phyloP scores from a whole-genome alignment of 2,329 filamentous ascomycete genomes.

The Talaromyces piceae region DNA sequence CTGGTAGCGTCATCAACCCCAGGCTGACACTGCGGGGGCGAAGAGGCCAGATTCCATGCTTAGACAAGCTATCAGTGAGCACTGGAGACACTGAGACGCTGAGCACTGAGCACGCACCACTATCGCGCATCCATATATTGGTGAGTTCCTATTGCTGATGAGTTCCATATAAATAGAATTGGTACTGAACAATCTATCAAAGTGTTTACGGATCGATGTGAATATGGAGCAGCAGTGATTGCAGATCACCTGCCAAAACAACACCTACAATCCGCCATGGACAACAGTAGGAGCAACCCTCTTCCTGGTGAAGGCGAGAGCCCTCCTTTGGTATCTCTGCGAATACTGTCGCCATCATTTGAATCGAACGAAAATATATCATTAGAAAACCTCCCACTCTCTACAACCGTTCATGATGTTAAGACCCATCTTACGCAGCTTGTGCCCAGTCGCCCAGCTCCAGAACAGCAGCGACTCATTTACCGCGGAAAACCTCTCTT shows the following conservation, averaged over 20 bases:
- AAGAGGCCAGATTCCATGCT: slow-evolving; percentile 1
- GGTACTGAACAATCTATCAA: background rate
- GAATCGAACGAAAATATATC: slow-evolving; percentile 30
- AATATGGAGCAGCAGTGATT: background rate
- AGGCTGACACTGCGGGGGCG: background rate
- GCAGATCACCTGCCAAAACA: background rate
- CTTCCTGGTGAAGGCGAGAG: background rate
- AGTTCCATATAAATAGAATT: background rate
- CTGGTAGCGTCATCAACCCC: background rate
- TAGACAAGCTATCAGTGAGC: background rate
- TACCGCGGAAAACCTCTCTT: slow-evolving; percentile 49
- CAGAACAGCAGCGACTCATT: slow-evolving; percentile 49
- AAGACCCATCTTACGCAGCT: slow-evolving; percentile 45
- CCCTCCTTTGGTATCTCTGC: slow-evolving; percentile 16
- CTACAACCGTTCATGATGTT: slow-evolving; percentile 45
- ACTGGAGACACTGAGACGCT: too few relatives aligned
- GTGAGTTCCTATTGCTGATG: background rate
- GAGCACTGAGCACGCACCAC: background rate
- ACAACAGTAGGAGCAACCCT: background rate
- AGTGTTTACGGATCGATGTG: background rate
- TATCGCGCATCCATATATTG: background rate
- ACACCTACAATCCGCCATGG: background rate
- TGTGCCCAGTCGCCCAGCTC: slow-evolving; percentile 40
- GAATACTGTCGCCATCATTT: slow-evolving; percentile 36
- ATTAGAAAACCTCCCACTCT: slow-evolving; percentile 28